Evolutionary conservation across 1,284 basidiomycete genomes (phyloP), one percentile per base, ranked within the genome.

Genomic region (Coniophora puteana): DNA sequence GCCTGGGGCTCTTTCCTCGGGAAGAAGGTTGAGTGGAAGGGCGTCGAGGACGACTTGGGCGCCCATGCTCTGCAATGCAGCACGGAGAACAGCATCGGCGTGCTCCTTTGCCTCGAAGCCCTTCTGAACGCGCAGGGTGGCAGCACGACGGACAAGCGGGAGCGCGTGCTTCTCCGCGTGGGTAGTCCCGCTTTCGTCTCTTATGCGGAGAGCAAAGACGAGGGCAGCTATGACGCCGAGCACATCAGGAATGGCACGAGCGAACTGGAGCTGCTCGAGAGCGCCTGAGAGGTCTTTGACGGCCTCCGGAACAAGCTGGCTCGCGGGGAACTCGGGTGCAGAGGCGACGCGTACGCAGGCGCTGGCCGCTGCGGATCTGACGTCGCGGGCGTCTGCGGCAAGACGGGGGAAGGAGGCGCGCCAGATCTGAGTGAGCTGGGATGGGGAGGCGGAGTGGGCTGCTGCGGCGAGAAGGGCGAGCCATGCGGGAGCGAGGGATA

Each of bases 91-190:
- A 4, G 69, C 70, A 61, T 99, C 96, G 18, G 86, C 93, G 35
- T 80, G 79, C 59, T 94, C 92, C 62, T 93, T 94, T 62, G 88
- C 78, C 62, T 97, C 93, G 55, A 99, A 99, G 4, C 74, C 80
- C 62, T 86, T 89, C 54, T 88, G 74, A 25, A 78, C 69, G 30
- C 95, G 71, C 45, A 96, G 65, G 30, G 86, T 81, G 2, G 83
- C 91, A 21, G 96, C 71, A 43, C 80, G 78, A 47, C 74, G 66
- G 36, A 98, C 74, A n/a, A 93, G 61, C 24, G 83, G 80, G 33
- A 88, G 61, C 17, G 95, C 68, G 7, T 97, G 72, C 32, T 68
- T 60, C 54, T 91, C 80, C 3, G 90, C 87, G 6, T 83, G 84
- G 4, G 84, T 79, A 18, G 69, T 73, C 2, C 57, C 50, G 30